Percentiles rank a stretch among this genome's conserved stretches.
phyloP scores from a whole-genome alignment of 805 yeast genomes.

The Candida sanyiensis region DNA sequence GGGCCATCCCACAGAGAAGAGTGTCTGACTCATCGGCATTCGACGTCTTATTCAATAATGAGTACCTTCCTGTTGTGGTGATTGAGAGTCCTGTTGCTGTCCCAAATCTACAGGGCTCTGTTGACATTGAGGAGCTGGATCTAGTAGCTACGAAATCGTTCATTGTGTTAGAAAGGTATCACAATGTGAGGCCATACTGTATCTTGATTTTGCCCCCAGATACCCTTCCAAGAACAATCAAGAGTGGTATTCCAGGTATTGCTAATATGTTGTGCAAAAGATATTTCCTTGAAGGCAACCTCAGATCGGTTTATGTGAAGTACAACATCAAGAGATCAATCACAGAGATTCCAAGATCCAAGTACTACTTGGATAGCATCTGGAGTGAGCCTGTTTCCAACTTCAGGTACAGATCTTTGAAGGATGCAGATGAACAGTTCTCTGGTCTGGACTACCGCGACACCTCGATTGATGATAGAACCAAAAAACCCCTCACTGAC shows the following conservation, averaged over 20 bases:
- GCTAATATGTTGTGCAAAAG: conserved; percentile 85
- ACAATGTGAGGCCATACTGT: conserved; percentile 75
- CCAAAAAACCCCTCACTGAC: conserved; percentile 67
- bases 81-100: conserved; percentile 64
- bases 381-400: conserved; percentile 62
- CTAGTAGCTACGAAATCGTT: conserved; percentile 43
- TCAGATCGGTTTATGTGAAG: conserved; percentile 75
- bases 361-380: conserved; percentile 72
- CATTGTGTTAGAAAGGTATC: conserved; percentile 45
- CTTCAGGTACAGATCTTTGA: conserved; percentile 54
- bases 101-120: conserved; percentile 25
- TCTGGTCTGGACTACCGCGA: conserved; percentile 79
- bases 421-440: conserved; percentile 60
- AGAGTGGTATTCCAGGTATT: conserved; percentile 85
- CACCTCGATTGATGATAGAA: conserved; percentile 70
- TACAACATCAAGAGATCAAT: conserved; percentile 64
- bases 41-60: conserved; percentile 68
- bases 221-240: conserved; percentile 73
- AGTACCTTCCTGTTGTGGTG: conserved; percentile 77
- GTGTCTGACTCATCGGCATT: conserved; percentile 89
- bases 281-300: conserved; percentile 69
- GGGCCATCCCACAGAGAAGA: conserved; percentile 58
- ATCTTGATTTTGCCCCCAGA: conserved; percentile 75
- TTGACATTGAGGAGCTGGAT: conserved; percentile 39
- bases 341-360: conserved; percentile 64